Base-by-base conservation (phyloP, 805 yeast genomes). In the Peterozyma xylosa region DNA sequence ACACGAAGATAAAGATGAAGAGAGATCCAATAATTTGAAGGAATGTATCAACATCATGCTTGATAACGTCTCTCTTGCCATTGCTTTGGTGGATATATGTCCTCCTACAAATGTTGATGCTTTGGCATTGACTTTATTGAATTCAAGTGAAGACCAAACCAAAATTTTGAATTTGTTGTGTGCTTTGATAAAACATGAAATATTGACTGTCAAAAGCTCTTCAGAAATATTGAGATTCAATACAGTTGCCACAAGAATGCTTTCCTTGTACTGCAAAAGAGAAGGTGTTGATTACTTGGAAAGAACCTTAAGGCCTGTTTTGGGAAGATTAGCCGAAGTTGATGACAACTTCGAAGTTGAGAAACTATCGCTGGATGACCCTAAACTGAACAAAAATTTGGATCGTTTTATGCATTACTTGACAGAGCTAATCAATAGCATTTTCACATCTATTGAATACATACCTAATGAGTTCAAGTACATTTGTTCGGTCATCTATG, bases 191-290 rank as follows among this genome's bases (percentile, higher is more conserved):
- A 66, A 65, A 27, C 77, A 76, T 46, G 96, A 87, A 56, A 82
- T 88, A 17, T 57, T 66, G 41, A 68, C 64, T 29, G 78, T 86
- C 0, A 62, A 74, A 1, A 74, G 82, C 47, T 74, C 85, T 15
- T 76, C 85, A 30, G 93, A 86, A 55, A 77, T 88, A 30, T 69
- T 88, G 52, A 72, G 96, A 53, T 73, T 93, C 43, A 88, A 88
- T 58, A 81, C 90, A 42, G 83, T 87, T 33, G 85, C 93, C 30
- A 87, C 96, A 0, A 74, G 89, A 52, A 70, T 87, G 42, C 67
- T 87, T 42, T 81, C 90, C 0, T 66, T 84, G 13, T 79, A 81
- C 51, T 86, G 93, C 1, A 76, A 80, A 52, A 67, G 72, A n/a
- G 74, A 77, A 51, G 95, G 95, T 0, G 57, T 60, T 17, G 74